Conservation (phyloP, 345 rosid genomes). For the Pugionium dolabratum region DNA sequence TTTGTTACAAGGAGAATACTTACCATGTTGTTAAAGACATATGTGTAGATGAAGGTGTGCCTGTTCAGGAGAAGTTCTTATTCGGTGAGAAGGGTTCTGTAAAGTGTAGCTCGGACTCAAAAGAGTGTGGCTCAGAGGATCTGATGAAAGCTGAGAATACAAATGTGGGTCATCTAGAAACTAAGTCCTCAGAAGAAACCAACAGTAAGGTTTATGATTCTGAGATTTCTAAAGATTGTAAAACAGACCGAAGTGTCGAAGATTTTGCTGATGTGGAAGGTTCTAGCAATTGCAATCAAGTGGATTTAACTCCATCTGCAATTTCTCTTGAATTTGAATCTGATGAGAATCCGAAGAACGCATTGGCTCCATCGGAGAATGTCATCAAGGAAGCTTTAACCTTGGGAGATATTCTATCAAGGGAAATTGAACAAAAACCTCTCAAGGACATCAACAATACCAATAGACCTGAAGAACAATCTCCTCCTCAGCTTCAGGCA, state of each 20-base stretch:
- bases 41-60: constrained; percentile 72
- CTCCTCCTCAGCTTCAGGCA: constrained; percentile 32
- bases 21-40: constrained; percentile 72
- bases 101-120: constrained; percentile 34
- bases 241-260: constrained; percentile 12
- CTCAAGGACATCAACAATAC: constrained; percentile 3
- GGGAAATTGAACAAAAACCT: constrained; percentile 30
- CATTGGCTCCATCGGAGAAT: constrained; percentile 24
- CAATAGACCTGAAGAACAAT: constrained; percentile 36
- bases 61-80: constrained; percentile 55
- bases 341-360: constrained; percentile 24
- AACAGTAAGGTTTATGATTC: constrained; percentile 7
- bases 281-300: constrained; percentile 22
- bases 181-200: constrained; percentile 20
- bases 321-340: constrained; percentile 32
- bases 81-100: constrained; percentile 45
- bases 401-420: constrained; percentile 51
- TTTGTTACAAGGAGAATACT: constrained; percentile 64
- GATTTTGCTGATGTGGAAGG: constrained; percentile 32
- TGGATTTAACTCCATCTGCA: constrained; percentile 29
- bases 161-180: constrained; percentile 12
- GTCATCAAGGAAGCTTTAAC: constrained; percentile 37
- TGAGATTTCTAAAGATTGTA: constrained; percentile 20
- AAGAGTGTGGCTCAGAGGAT: constrained; percentile 32
- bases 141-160: constrained; percentile 17